Evolutionary conservation across 495 filamentous ascomycete species (phyloP), one percentile per base, ranked within the genome.

Genomic region (Ramalina peruviana): DNA sequence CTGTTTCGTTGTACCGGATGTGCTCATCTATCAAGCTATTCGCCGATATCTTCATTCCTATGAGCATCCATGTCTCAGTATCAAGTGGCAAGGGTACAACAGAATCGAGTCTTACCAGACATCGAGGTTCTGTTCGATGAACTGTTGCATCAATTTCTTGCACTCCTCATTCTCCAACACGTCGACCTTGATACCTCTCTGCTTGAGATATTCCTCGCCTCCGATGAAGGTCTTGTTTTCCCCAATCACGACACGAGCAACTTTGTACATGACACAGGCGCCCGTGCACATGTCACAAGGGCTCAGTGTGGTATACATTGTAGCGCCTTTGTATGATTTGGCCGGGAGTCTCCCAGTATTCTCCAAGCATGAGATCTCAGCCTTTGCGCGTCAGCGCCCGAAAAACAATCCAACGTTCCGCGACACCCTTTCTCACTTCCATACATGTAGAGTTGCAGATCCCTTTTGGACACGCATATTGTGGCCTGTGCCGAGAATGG

Each of bases 241-340:
- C 7, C 86, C 87, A 67, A 93, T 77, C 33, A 94, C 85, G 3
- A 92, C 85, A 3, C 86, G 80, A 46, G 74, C 72, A 37, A 94
- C 76, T 57, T 83, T 83, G 68, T 88, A 92, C 48, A 89, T 72
- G 41, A 93, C 66, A 57, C 83, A 86, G 4, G 86, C 86, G 21
- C 86, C 86, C 13, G 86, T 82, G 71, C 85, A 90, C 86, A 92
- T 92, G 61, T 88, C 81, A 61, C 87, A 94, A 1, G 85, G 87
- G 13, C 86, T 89, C 4, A 93, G 68, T 2, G 87, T 90, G 9
- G 86, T 92, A 65, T 86, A 92, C 81, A 92, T 88, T 4, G 86
- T 92, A 39, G 79, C 71, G 39, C 83, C 82, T 55, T 72, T 66
- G 64, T 89, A 92, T 17, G 76, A 75, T 1, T 73, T 74, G 12